Evolutionary conservation across 2,329 filamentous ascomycete genomes (phyloP), one percentile per base, ranked within the genome.

Genomic region (Nothomitra cinnamomea): DNA sequence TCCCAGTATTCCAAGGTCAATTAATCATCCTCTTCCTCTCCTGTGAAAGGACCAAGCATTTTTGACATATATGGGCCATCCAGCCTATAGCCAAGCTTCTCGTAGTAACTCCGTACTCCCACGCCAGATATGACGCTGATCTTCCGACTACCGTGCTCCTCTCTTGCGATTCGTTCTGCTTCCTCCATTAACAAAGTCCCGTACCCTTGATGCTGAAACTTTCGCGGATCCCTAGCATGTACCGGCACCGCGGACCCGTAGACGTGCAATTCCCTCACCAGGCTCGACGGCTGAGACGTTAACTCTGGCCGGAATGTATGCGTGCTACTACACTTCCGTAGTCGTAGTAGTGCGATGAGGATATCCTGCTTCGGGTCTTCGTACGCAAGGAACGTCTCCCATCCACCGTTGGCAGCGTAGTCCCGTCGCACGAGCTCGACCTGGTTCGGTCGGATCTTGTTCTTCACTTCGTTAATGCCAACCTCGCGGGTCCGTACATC

Each of bases 361-460:
- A 98, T 98, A 65, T 98, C 92, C 66, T 98, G 92, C 72, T 95
- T 95, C 0, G 92, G 90, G 61, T 98, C 92, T 65, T 98, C 92
- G 63, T 98, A 98, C 1, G 92, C 89, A 3, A 98, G 73, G 70
- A 98, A 98, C 0, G 92, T 98, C 69, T 98, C 92, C 92, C 92
- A 98, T 22, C 92, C 94, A 40, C 85, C 89, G 65, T 98, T 98
- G 60, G 92, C 92, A 0, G 80, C 78, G 67, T 98, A 98, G 70
- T 98, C 92, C 59, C 92, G 78, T 24, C 92, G 83, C 28, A 98
- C 83, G 19, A 98, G 80, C 72, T 98, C 92, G 55, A 98, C 86
- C 66, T 98, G 90, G 59, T 89, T 94, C 0, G 92, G 92, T 1
- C 90, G 78, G 60, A 98, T 95, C 73, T 96, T 96, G 74, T 98